Percentiles rank a stretch among this genome's conserved stretches.
Evolutionary conservation across 192 early-diverging fungal genomes (phyloP).

Genomic region (Backusella liffmaniae): DNA sequence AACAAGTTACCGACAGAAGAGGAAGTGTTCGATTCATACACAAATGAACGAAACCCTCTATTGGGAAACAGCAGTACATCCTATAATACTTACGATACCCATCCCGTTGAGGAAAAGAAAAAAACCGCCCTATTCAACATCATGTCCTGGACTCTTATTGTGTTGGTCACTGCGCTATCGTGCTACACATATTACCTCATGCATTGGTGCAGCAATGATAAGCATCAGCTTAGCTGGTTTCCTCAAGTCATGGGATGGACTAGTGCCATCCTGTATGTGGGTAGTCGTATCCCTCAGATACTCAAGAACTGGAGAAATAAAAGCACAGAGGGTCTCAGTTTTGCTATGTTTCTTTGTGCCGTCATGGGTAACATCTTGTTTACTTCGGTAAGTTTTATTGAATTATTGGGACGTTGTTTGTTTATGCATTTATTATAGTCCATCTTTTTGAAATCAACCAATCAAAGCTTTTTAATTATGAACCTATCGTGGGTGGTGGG

Average conservation of each 20-base stretch:
- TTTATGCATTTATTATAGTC: conserved; percentile 42
- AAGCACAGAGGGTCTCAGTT: conserved; percentile 76
- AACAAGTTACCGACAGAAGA: conserved; percentile 34
- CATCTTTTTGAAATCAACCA: conserved; percentile 74
- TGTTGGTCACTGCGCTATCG: conserved; percentile 8
- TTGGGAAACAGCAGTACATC: not conserved
- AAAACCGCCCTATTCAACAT: conserved; percentile 3
- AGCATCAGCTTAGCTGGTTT: conserved; percentile 11
- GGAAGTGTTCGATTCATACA: conserved; percentile 19
- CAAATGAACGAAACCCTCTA: not conserved
- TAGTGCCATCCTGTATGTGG: conserved; percentile 69
- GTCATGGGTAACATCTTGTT: conserved; percentile 75
- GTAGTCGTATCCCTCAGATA: conserved; percentile 80
- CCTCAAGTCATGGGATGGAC: conserved; percentile 74
- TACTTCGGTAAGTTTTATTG: conserved; percentile 34
- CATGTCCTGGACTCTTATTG: conserved; percentile 1
- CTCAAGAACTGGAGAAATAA: conserved; percentile 71
- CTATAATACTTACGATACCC: not conserved
- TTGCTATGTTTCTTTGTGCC: conserved; percentile 81
- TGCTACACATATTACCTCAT: conserved; percentile 10
- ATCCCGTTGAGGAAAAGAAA: not conserved
- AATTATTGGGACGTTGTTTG: not conserved
- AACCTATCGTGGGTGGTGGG: conserved; percentile 81
- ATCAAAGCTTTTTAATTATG: conserved; percentile 62
- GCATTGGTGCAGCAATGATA: not conserved